Evolutionary conservation across 345 rosid species (phyloP).

Genomic region (Draba incana): DNA sequence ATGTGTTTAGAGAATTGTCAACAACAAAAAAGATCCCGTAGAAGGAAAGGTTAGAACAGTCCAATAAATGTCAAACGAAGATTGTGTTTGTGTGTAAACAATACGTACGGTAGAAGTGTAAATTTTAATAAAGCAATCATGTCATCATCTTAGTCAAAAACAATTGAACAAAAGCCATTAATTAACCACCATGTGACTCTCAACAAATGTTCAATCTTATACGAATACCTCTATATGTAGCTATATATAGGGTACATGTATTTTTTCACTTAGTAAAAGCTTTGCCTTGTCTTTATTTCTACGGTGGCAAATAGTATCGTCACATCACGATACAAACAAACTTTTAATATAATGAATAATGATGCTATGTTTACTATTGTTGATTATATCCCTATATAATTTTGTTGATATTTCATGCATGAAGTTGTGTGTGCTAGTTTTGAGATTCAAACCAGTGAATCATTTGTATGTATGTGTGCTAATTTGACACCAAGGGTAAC

Average conservation of each 20-base stretch:
- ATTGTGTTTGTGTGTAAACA: background rate
- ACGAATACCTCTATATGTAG: too few species aligned
- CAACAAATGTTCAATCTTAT: too few species aligned
- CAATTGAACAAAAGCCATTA: too few species aligned
- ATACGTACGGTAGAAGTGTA: too few species aligned
- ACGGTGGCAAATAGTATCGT: background rate
- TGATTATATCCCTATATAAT: background rate
- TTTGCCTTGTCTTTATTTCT: constrained; percentile 7
- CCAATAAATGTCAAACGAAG: background rate
- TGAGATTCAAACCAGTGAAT: background rate
- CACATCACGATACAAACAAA: background rate
- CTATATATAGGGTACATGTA: too few species aligned
- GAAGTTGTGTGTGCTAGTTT: too few species aligned
- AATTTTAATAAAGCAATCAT: too few species aligned
- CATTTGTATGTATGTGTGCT: constrained; percentile 4
- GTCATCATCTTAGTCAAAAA: too few species aligned
- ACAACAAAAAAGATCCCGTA: background rate
- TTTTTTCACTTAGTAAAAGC: background rate
- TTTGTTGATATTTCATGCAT: background rate
- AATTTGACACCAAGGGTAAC: background rate
- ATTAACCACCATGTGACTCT: too few species aligned
- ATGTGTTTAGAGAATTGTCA: background rate
- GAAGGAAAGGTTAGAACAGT: background rate
- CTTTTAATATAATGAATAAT: background rate
- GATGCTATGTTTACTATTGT: background rate